These are phyloP conservation scores for Flaveria linearis DNA, from an alignment of 129 eudicot genomes.

Conservation along the genomic window DNA sequence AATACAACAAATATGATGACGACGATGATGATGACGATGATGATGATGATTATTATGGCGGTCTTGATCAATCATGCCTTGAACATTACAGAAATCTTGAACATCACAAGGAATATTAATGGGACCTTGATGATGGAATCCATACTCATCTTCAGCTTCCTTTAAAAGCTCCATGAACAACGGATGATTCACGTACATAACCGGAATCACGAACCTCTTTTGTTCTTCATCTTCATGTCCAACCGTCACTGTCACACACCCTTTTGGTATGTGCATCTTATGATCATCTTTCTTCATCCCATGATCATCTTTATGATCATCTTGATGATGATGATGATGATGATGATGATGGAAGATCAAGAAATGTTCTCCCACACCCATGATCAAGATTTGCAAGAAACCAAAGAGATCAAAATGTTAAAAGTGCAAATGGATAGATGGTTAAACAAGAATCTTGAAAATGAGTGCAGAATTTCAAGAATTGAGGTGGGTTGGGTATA, in stretches of 20 bases:
- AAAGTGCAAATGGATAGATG: conserved; percentile 51
- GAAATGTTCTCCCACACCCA: conserved; percentile 60
- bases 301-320: conserved; percentile 35
- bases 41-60: conserved; percentile 30
- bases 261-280: conserved; percentile 64
- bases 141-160: conserved; percentile 89
- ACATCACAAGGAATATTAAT: conserved; percentile 81
- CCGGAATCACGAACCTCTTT: conserved; percentile 70
- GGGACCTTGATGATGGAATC: conserved; percentile 71
- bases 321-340: conserved; percentile 5
- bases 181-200: conserved; percentile 78
- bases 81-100: conserved; percentile 64
- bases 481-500: background rate
- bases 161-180: conserved; percentile 70
- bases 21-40: conserved; percentile 29
- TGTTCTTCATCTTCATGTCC: conserved; percentile 83
- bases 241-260: conserved; percentile 67
- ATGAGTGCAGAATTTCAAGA: conserved; percentile 2
- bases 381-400: conserved; percentile 23
- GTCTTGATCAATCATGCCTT: conserved; percentile 49
- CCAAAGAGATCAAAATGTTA: conserved; percentile 62
- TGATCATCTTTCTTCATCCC: conserved; percentile 40
- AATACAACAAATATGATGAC: background rate
- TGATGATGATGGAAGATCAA: conserved; percentile 53
- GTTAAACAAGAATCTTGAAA: conserved; percentile 38